A percentile compares a stretch with the other conserved stretches of the same genome.
Evolutionary conservation across 2,329 filamentous ascomycete species (phyloP).

Genomic region (Trichoderma endophyticum): DNA sequence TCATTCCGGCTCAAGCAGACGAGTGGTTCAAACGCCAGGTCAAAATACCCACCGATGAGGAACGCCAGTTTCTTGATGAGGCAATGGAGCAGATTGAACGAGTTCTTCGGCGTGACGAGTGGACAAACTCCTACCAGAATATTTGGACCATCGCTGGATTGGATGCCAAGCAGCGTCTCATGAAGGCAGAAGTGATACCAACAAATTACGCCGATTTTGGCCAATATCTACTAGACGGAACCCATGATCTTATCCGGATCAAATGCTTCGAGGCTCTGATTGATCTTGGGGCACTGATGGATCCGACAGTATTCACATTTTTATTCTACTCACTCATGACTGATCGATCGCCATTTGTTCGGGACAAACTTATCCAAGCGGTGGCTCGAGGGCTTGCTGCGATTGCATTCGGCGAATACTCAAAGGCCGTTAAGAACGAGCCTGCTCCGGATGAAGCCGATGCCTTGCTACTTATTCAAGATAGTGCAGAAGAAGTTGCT

Average conservation of each 20-base stretch:
- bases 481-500: conserved; percentile 49
- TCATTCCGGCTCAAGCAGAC: conserved; percentile 49
- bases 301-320: conserved; percentile 53
- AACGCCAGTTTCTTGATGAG: conserved; percentile 48
- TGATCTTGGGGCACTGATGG: conserved; percentile 59
- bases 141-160: conserved; percentile 62
- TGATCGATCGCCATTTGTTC: conserved; percentile 62
- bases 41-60: conserved; percentile 44
- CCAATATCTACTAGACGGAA: conserved; percentile 64
- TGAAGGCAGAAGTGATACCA: conserved; percentile 62
- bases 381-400: conserved; percentile 59
- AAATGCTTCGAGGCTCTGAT: conserved; percentile 63
- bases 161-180: conserved; percentile 58
- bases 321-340: conserved; percentile 58
- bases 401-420: conserved; percentile 61
- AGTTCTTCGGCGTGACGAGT: conserved; percentile 65
- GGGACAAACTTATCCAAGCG: conserved; percentile 56
- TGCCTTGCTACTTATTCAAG: conserved; percentile 41
- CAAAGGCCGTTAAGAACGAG: conserved; percentile 43
- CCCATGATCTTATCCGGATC: conserved; percentile 60
- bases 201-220: conserved; percentile 54
- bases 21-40: conserved; percentile 45
- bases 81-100: conserved; percentile 63
- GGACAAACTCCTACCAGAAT: conserved; percentile 66
- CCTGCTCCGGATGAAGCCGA: conserved; percentile 37